A percentile compares a stretch with the other conserved stretches of the same genome.
These are phyloP conservation scores for Hypomontagnella monticulosa DNA, from an alignment of 495 filamentous ascomycete species.

Conservation along the genomic window DNA sequence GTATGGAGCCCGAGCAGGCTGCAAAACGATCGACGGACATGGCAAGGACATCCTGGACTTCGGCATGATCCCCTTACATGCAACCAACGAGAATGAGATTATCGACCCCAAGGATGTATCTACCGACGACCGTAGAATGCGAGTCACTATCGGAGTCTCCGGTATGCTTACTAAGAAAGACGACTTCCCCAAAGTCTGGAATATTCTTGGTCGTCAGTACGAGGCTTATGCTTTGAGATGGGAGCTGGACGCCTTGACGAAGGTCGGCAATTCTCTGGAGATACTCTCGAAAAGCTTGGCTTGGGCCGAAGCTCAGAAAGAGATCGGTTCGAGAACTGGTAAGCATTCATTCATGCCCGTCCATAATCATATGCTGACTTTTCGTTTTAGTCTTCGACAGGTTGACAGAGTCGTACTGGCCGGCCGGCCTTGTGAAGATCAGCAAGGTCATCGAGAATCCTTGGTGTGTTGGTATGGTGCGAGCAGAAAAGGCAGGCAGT, in stretches of 20 bases:
- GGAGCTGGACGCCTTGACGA: constrained; percentile 80
- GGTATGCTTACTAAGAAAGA: constrained; percentile 81
- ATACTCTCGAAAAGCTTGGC: constrained; percentile 78
- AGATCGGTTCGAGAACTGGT: constrained; percentile 68
- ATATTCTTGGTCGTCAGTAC: constrained; percentile 69
- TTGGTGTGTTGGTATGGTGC: constrained; percentile 81
- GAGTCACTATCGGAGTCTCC: constrained; percentile 82
- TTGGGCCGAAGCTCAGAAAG: constrained; percentile 78
- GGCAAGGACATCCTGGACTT: constrained; percentile 89
- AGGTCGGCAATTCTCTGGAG: constrained; percentile 78
- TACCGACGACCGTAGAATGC: constrained; percentile 67
- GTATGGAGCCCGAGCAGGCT: constrained; percentile 85
- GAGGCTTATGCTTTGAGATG: constrained; percentile 88
- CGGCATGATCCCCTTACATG: constrained; percentile 80
- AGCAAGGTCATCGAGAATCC: constrained; percentile 87
- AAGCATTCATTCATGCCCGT: constrained; percentile 31
- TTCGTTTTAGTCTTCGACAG: constrained; percentile 69
- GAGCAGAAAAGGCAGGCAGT: constrained; percentile 86
- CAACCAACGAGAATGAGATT: constrained; percentile 42
- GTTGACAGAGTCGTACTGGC: constrained; percentile 77
- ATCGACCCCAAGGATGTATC: constrained; percentile 54
- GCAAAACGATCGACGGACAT: constrained; percentile 87
- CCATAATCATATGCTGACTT: constrained; percentile 25
- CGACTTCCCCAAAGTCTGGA: constrained; percentile 80
- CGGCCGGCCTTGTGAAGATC: constrained; percentile 78